Evolutionary conservation across 2,329 filamentous ascomycete species (phyloP).

Genomic region (Sclerotinia nivalis): DNA sequence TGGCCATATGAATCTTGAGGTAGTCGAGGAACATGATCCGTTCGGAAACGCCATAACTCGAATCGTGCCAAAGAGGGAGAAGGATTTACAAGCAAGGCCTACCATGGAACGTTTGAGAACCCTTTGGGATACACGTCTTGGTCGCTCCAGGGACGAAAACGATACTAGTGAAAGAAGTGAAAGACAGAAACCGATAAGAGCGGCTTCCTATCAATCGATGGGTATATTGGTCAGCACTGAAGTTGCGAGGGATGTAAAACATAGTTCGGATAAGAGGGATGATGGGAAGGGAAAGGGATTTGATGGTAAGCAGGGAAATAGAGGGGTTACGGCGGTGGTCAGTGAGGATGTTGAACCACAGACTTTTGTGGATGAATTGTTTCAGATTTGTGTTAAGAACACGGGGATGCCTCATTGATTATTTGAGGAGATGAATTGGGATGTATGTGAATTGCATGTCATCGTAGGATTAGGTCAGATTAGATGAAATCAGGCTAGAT

Average conservation of each 20-base stretch:
- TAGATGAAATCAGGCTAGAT: neutral
- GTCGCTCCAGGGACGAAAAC: neutral
- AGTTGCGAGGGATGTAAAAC: conserved; percentile 17
- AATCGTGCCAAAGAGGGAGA: conserved; percentile 10
- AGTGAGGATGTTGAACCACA: conserved; percentile 20
- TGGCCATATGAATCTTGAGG: neutral
- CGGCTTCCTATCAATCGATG: conserved; percentile 14
- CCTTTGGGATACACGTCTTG: conserved; percentile 7
- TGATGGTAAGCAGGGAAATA: neutral
- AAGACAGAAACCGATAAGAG: neutral
- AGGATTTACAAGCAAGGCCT: neutral
- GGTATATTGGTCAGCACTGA: conserved; percentile 22
- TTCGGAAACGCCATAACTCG: conserved; percentile 17
- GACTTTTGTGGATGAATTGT: conserved; percentile 25
- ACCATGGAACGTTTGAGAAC: conserved; percentile 13
- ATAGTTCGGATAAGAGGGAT: conserved; percentile 3
- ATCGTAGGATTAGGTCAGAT: neutral
- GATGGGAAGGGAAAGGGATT: neutral
- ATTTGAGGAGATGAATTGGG: rapidly evolving
- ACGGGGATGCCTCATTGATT: conserved; percentile 17
- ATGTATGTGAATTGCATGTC: neutral
- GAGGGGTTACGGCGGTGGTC: conserved; percentile 11
- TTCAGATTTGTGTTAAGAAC: conserved; percentile 22
- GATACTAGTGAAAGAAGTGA: neutral
- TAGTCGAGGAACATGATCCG: conserved; percentile 19